phyloP scores from a whole-genome alignment of 2,329 filamentous ascomycete genomes.

The Stemphylium beticola region DNA sequence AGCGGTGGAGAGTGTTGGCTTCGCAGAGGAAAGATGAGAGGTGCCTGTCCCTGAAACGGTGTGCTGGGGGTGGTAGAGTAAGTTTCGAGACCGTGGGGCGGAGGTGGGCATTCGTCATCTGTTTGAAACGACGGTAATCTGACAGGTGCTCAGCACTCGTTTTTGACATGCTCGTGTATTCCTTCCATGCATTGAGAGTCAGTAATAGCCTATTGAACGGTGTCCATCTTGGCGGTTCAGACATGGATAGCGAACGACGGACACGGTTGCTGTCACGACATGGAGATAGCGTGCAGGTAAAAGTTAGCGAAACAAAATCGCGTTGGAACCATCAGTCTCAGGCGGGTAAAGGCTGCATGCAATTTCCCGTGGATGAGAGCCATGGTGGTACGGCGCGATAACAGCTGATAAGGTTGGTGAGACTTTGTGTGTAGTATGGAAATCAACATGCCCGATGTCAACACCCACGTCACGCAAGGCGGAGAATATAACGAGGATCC shows the following conservation, averaged over 20 bases:
- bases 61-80: conserved; percentile 3
- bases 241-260: not conserved
- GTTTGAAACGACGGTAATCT: conserved; percentile 33
- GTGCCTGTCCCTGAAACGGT: conserved; percentile 12
- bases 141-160: conserved; percentile 16
- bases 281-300: not conserved
- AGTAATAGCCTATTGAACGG: not conserved
- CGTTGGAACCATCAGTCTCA: not conserved
- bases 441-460: conserved; percentile 1
- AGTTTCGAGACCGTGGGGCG: conserved; percentile 22
- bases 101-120: conserved; percentile 20
- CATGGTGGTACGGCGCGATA: conserved; percentile 1
- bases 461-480: conserved; percentile 4
- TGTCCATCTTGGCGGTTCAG: not conserved
- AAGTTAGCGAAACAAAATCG: not conserved
- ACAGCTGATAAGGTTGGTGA: conserved; percentile 12
- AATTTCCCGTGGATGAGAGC: conserved; percentile 14
- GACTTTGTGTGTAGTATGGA: conserved; percentile 8
- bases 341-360: not conserved
- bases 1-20: conserved; percentile 3
- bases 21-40: conserved; percentile 4
- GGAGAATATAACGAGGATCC: conserved; percentile 17
- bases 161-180: not conserved
- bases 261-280: not conserved
- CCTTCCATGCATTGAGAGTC: not conserved